Evolutionary conservation across 305 asterid genomes (phyloP).

Genomic region (Petunia hybrid): DNA sequence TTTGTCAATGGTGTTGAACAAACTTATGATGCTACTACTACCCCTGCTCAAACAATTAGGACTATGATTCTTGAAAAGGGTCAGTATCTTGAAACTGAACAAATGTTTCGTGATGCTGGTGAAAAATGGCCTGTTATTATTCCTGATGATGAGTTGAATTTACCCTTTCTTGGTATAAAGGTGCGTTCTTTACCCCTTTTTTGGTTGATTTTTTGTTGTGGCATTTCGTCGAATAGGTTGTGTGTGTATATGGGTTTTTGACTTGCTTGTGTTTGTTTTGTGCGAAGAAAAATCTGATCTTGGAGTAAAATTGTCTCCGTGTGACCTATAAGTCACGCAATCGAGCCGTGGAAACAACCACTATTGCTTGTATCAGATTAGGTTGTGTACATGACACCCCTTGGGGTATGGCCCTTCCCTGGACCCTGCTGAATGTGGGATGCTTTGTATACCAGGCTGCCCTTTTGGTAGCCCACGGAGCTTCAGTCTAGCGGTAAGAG

Average conservation of each 20-base stretch:
- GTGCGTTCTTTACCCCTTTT: conserved; percentile 32
- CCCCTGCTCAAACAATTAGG: conserved; percentile 85
- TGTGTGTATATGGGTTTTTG: not conserved
- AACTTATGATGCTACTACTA: conserved; percentile 78
- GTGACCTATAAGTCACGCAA: too few relatives aligned
- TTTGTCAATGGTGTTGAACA: conserved; percentile 88
- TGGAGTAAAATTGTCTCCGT: too few relatives aligned
- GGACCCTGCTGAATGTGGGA: too few relatives aligned
- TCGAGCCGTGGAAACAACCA: too few relatives aligned
- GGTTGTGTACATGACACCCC: too few relatives aligned
- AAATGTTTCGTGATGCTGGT: conserved; percentile 90
- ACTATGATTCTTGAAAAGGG: conserved; percentile 86
- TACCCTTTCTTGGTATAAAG: conserved; percentile 78
- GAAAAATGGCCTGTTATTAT: conserved; percentile 93
- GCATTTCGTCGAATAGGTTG: not conserved
- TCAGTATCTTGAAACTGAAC: conserved; percentile 82
- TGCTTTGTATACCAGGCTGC: too few relatives aligned
- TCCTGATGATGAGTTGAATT: conserved; percentile 69
- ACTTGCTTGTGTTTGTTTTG: not conserved
- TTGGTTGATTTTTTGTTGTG: not conserved
- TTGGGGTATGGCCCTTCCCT: too few relatives aligned
- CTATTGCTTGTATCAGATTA: too few relatives aligned
- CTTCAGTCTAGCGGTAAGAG: too few relatives aligned
- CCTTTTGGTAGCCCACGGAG: too few relatives aligned
- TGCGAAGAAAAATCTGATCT: not conserved